Percentiles rank a stretch among this genome's conserved stretches.
Conservation (phyloP, 768 basidiomycete species). For the Termitomyces sp. region DNA sequence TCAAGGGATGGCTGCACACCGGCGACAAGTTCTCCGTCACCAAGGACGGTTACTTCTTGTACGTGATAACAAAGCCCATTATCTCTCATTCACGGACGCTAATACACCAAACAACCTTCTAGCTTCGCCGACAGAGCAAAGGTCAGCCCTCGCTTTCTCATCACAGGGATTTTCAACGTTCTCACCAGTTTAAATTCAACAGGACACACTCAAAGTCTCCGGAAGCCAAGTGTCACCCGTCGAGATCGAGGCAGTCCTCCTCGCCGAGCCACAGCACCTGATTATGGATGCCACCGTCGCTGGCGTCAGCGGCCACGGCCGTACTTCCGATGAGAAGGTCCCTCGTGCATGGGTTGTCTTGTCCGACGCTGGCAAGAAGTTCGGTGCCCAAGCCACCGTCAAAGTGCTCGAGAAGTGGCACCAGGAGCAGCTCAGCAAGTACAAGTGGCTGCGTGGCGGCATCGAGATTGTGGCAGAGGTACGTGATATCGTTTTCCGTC, state of each 20-base stretch:
- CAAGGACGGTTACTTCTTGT: slow-evolving; percentile 62
- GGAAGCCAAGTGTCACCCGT: slow-evolving; percentile 77
- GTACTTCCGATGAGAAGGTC: slow-evolving; percentile 65
- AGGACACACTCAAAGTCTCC: slow-evolving; percentile 80
- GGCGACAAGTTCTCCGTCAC: slow-evolving; percentile 68
- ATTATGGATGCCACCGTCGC: slow-evolving; percentile 66
- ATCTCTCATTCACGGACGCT: neutral
- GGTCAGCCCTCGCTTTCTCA: slow-evolving; percentile 28
- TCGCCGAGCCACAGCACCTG: slow-evolving; percentile 54
- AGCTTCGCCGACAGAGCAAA: slow-evolving; percentile 78
- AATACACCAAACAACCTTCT: neutral
- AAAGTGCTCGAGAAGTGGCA: slow-evolving; percentile 56
- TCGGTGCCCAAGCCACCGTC: slow-evolving; percentile 35
- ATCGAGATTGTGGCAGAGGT: slow-evolving; percentile 62
- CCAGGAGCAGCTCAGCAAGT: slow-evolving; percentile 57
- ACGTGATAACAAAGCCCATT: slow-evolving; percentile 15
- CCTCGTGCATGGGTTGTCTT: slow-evolving; percentile 79
- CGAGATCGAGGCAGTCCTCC: slow-evolving; percentile 67
- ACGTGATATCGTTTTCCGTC: slow-evolving; percentile 11
- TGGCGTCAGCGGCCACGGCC: slow-evolving; percentile 60
- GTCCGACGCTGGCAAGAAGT: slow-evolving; percentile 44
- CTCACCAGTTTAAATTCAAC: neutral
- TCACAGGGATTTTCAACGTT: neutral
- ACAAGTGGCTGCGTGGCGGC: slow-evolving; percentile 75
- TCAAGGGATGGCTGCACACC: slow-evolving; percentile 68